phyloP scores from a whole-genome alignment of 306 rosid species.

The Trichosanthes cucumerina region DNA sequence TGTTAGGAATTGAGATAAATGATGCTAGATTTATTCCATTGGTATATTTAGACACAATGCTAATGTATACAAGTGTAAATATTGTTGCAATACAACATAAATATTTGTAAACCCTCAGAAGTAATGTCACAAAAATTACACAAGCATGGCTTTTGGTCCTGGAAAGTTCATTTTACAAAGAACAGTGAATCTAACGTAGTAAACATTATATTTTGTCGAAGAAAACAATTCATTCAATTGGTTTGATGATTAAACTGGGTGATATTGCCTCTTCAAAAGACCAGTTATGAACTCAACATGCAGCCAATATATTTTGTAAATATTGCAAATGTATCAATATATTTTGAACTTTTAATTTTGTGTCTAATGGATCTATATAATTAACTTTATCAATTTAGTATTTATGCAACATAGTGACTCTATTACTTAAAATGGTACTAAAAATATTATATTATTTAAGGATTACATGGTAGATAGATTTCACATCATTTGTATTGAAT shows the following conservation, averaged over 20 bases:
- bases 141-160: neutral
- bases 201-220: neutral
- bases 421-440: too few species aligned
- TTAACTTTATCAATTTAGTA: too few species aligned
- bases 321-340: too few species aligned
- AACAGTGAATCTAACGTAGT: neutral
- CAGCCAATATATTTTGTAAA: too few species aligned
- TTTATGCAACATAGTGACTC: too few species aligned
- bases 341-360: too few species aligned
- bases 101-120: neutral
- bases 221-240: neutral
- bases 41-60: neutral
- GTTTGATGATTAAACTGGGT: neutral
- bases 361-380: too few species aligned
- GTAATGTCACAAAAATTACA: neutral
- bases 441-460: too few species aligned
- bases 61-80: conserved; percentile 7
- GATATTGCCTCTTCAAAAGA: neutral
- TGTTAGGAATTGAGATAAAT: neutral
- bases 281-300: too few species aligned
- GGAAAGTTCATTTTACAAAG: neutral
- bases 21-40: neutral
- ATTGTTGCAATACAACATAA: neutral
- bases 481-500: too few species aligned
- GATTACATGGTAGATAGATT: too few species aligned